Evolutionary conservation across 2,329 filamentous ascomycete species (phyloP), one percentile per base, ranked within the genome.

Genomic region (Calcarisporium arbuscula): DNA sequence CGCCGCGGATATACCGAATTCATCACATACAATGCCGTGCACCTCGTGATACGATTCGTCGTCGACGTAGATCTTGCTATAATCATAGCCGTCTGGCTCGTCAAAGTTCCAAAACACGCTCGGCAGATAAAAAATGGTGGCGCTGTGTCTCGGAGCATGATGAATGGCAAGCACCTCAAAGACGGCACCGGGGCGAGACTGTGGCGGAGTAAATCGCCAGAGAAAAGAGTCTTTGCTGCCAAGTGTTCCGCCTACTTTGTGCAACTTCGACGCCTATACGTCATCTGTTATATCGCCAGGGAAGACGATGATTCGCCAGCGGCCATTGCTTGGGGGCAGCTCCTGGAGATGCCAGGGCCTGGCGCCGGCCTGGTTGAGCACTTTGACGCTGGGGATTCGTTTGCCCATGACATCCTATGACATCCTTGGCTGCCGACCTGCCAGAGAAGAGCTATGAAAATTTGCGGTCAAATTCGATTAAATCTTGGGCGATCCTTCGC

Each of bases 401-500:
- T 65, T 71, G 81, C 76, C 42, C 62, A 74, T 36, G 82, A 70
- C 0, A 77, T 77, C 31, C 70, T 70, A 74, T 67, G 17, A 74
- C 60, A 35, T 77, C 73, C 49, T 73, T 77, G 21, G 67, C 74
- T 1, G 70, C 77, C n/a, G n/a, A n/a, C 12, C 63, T 61, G 2
- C 68, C 70, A 0, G 68, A 70, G 51, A 79, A 80, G 1, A 80
- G 60, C 2, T 67, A 59, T 5, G 68, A 70, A 43, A 78, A 76
- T 22, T 62, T 65, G 38, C 73, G 70, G 46, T 81, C 77, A 40
- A 81, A 79, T 6, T 68, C 64, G 40, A 87, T 85, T 1, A 86
- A 67, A 25, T 80, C 72, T 42, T 78, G 65, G 0, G 82, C 82
- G 3, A 85, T 72, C 8, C 62, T 64, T 6, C 70, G 66, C 5